A percentile compares a stretch with the other conserved stretches of the same genome.
These are phyloP conservation scores for Xylariaceae sp. DNA, from an alignment of 2,329 filamentous ascomycete species.

Conservation along the genomic window DNA sequence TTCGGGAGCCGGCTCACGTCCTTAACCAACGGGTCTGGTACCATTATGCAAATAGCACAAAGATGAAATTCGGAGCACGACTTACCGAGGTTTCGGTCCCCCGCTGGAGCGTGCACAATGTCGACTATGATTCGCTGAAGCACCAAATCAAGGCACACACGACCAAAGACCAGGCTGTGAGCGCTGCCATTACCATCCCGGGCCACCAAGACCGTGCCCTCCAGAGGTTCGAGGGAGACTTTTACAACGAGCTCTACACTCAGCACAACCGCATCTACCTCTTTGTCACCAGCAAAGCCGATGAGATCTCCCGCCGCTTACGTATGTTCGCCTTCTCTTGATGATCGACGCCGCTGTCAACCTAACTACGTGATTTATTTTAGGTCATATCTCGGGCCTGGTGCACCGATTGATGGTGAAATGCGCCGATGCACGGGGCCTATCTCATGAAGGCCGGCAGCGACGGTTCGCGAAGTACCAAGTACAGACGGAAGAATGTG, in stretches of 20 bases:
- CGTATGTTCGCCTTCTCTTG: constrained; percentile 41
- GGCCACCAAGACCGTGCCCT: constrained; percentile 58
- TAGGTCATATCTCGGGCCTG: constrained; percentile 46
- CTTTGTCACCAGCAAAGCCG: constrained; percentile 73
- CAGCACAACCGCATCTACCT: constrained; percentile 74
- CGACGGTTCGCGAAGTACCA: constrained; percentile 50
- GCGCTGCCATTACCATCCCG: constrained; percentile 61
- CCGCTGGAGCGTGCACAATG: constrained; percentile 78
- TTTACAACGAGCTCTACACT: constrained; percentile 63
- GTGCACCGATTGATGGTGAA: constrained; percentile 44
- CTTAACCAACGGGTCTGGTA: constrained; percentile 1
- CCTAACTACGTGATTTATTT: background rate
- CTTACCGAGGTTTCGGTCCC: constrained; percentile 72
- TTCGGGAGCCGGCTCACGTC: background rate
- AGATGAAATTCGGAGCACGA: constrained; percentile 72
- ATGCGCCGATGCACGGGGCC: constrained; percentile 33
- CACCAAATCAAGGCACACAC: constrained; percentile 78
- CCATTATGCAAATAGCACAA: constrained; percentile 12
- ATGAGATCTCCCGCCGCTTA: constrained; percentile 67
- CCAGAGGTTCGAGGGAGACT: constrained; percentile 61
- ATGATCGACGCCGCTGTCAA: background rate
- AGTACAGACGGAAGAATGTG: constrained; percentile 50
- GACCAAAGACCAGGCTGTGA: constrained; percentile 58
- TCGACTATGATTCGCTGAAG: constrained; percentile 86
- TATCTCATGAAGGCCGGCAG: constrained; percentile 41